A percentile compares a stretch with the other conserved stretches of the same genome.
Evolutionary conservation across 2,329 filamentous ascomycete species (phyloP).

Genomic region (Phaeosphaeriaceae sp.): DNA sequence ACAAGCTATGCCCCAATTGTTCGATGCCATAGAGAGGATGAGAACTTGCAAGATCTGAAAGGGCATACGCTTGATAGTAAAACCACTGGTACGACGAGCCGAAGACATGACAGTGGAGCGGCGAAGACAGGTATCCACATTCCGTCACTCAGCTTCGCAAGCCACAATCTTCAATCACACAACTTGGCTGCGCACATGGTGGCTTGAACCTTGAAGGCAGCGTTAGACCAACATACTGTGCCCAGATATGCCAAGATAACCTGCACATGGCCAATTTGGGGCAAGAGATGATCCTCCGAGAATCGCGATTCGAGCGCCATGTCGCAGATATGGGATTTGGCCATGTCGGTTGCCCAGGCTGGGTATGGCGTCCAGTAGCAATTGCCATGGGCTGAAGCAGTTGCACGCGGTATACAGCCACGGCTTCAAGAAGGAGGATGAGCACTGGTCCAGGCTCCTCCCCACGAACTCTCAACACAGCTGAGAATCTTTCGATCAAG

Average conservation of each 20-base stretch:
- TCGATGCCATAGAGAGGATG: background rate
- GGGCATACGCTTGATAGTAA: background rate
- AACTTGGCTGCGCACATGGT: background rate
- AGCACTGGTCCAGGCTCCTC: background rate
- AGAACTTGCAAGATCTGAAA: background rate
- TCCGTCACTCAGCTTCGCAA: background rate
- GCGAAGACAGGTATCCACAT: background rate
- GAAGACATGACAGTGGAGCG: background rate
- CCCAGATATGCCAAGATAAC: background rate
- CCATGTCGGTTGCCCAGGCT: background rate
- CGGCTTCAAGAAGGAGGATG: background rate
- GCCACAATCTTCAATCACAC: background rate
- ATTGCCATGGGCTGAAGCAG: background rate
- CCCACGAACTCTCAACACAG: background rate
- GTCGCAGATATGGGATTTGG: background rate
- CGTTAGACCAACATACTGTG: background rate
- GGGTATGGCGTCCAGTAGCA: background rate
- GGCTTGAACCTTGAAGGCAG: background rate
- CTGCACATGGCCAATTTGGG: background rate
- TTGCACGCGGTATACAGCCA: background rate
- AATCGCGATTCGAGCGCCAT: background rate
- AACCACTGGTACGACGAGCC: background rate
- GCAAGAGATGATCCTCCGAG: background rate
- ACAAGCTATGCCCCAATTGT: background rate
- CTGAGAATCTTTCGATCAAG: background rate